Evolutionary conservation across 768 basidiomycete genomes (phyloP).

Genomic region (Collybia sp.): DNA sequence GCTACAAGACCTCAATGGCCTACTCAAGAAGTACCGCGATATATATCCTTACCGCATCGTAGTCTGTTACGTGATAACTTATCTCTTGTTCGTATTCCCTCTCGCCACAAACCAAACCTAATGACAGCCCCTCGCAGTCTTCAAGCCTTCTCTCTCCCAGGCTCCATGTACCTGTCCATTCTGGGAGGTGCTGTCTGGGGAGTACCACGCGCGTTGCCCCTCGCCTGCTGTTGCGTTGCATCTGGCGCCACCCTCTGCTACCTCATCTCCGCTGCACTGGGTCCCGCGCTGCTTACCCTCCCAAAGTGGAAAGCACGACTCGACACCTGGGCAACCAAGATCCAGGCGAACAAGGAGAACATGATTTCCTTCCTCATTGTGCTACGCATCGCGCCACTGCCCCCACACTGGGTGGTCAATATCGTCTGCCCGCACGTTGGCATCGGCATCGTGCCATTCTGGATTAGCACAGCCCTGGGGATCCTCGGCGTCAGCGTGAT

Average conservation of each 20-base stretch:
- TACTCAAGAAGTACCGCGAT: slow-evolving; percentile 89
- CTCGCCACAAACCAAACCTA: slow-evolving; percentile 3
- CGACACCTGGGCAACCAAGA: slow-evolving; percentile 78
- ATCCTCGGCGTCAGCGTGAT: slow-evolving; percentile 91
- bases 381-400: slow-evolving; percentile 90
- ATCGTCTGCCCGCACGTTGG: slow-evolving; percentile 90
- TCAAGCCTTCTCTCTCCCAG: slow-evolving; percentile 94
- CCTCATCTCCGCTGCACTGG: slow-evolving; percentile 85
- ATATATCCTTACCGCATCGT: slow-evolving; percentile 85
- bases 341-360: slow-evolving; percentile 75
- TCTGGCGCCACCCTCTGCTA: slow-evolving; percentile 91
- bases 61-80: slow-evolving; percentile 83
- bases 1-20: slow-evolving; percentile 77
- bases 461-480: slow-evolving; percentile 85
- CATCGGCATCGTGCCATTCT: slow-evolving; percentile 81
- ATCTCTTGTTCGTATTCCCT: slow-evolving; percentile 74
- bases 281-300: slow-evolving; percentile 84
- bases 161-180: slow-evolving; percentile 97
- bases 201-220: slow-evolving; percentile 74
- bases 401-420: slow-evolving; percentile 97
- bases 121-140: slow-evolving; percentile 44
- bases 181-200: slow-evolving; percentile 97
- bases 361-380: slow-evolving; percentile 91
- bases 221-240: slow-evolving; percentile 92
- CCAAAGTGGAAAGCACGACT: slow-evolving; percentile 82